Base-by-base conservation (phyloP, 176 grass and related monocot genomes). In the Alopecurus myosuroides region DNA sequence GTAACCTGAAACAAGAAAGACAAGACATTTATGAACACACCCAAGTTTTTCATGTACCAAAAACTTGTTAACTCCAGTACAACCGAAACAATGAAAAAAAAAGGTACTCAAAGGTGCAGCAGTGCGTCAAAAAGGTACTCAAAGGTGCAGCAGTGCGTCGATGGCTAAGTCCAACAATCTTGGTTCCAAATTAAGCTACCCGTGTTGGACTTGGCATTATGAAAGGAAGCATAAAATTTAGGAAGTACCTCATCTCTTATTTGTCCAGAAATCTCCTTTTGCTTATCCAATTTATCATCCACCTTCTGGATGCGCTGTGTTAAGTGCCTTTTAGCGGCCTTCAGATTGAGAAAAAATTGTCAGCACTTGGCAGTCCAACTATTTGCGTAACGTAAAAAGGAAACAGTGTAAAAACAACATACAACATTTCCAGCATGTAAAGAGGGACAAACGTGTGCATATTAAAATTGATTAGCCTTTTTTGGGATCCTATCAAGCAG, bases 271-370 rank as follows among this genome's bases (percentile, higher is more conserved):
- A 95, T 86, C 86, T 86, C 82, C 77, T 92, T 98, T 63, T 95
- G 91, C 80, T 94, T 83, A 85, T 92, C 91, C 74, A 98, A 80
- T 82, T 93, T 95, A 72, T 90, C 91, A 92, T 98, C 95, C 50
- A 95, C 73, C 20, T 61, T 88, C 26, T 95, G 91, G 57, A 98
- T 95, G 50, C 93, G 91, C 52, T 92, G 93, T 25, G 87, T 87
- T 13, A 98, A 82, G 78, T 98, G 93, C 62, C 62, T 94, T 80
- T 98, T 98, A 29, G 87, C 80, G 63, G 85, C 80, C 95, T 97
- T 79, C 61, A 77, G 55, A 62, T 68, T 85, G 17, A 23, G 17
- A 29, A 35, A 31, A 56, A 75, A 29, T 49, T 15, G 22, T 35
- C 45, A 56, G 36, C 14, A 53, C 36, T 74, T 74, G 33, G 65